A percentile compares a stretch with the other conserved stretches of the same genome.
These are phyloP conservation scores for Candida sanyaensis DNA, from an alignment of 1,139 yeast genomes.

Conservation along the genomic window DNA sequence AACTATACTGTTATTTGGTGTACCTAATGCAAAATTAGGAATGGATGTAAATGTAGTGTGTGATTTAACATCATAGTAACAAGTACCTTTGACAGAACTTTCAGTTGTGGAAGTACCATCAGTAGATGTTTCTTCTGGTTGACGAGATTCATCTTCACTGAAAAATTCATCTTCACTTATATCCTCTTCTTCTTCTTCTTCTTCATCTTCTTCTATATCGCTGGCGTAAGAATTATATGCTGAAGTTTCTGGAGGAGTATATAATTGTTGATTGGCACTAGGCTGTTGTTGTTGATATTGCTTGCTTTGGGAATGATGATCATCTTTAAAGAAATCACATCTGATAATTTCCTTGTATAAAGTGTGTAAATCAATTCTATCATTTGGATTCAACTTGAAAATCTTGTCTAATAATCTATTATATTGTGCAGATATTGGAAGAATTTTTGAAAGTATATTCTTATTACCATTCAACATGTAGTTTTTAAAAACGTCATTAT, in stretches of 20 bases:
- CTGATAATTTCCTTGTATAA: constrained; percentile 43
- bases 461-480: constrained; percentile 33
- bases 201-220: constrained; percentile 15
- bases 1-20: constrained; percentile 12
- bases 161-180: constrained; percentile 7
- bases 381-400: constrained; percentile 63
- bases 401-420: constrained; percentile 55
- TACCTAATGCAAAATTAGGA: constrained; percentile 10
- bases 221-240: constrained; percentile 17
- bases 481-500: constrained; percentile 54
- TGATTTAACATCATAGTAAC: constrained; percentile 8
- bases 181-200: too few relatives aligned
- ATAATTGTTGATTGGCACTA: constrained; percentile 17
- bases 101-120: constrained; percentile 2
- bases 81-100: constrained; percentile 8
- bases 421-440: constrained; percentile 67
- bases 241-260: constrained; percentile 20
- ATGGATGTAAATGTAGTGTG: constrained; percentile 4
- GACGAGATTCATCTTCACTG: constrained; percentile 8
- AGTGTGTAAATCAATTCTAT: constrained; percentile 54
- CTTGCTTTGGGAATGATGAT: constrained; percentile 3
- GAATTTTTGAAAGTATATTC: constrained; percentile 40
- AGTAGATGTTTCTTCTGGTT: constrained; percentile 2
- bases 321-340: constrained; percentile 43
- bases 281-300: constrained; percentile 7